phyloP scores from a whole-genome alignment of 2,329 filamentous ascomycete genomes.

The Trichophyton mentagrophytes region DNA sequence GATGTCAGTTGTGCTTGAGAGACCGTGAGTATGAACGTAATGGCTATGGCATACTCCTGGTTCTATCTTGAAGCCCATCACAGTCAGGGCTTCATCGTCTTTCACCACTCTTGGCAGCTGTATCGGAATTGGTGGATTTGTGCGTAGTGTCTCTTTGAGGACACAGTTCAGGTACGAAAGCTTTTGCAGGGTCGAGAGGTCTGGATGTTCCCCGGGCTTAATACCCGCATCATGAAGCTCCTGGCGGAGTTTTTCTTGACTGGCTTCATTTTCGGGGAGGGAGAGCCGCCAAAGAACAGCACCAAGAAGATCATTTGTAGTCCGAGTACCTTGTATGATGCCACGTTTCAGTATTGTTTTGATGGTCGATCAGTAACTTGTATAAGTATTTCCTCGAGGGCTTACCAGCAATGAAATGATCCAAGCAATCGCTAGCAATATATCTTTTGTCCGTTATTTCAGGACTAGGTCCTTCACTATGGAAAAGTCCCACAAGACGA shows the following conservation, averaged over 20 bases:
- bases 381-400: neutral
- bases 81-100: constrained; percentile 9
- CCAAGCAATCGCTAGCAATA: constrained; percentile 14
- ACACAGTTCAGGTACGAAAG: constrained; percentile 27
- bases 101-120: constrained; percentile 26
- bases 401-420: constrained; percentile 14
- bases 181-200: constrained; percentile 7
- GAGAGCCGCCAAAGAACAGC: constrained; percentile 13
- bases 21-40: neutral
- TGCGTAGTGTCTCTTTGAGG: constrained; percentile 32
- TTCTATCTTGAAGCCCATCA: constrained; percentile 12
- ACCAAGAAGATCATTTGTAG: constrained; percentile 11
- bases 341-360: neutral
- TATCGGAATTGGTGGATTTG: constrained; percentile 32
- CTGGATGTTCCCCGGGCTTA: neutral
- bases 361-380: neutral
- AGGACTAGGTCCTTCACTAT: constrained; percentile 8
- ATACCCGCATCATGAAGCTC: constrained; percentile 11
- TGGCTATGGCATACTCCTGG: constrained; percentile 10
- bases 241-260: constrained; percentile 11
- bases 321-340: constrained; percentile 7
- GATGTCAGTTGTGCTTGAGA: neutral
- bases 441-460: constrained; percentile 11
- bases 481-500: constrained; percentile 9
- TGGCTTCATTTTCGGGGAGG: constrained; percentile 11